Evolutionary conservation across 768 basidiomycete genomes (phyloP).

Genomic region (Phanerochaete sordida): DNA sequence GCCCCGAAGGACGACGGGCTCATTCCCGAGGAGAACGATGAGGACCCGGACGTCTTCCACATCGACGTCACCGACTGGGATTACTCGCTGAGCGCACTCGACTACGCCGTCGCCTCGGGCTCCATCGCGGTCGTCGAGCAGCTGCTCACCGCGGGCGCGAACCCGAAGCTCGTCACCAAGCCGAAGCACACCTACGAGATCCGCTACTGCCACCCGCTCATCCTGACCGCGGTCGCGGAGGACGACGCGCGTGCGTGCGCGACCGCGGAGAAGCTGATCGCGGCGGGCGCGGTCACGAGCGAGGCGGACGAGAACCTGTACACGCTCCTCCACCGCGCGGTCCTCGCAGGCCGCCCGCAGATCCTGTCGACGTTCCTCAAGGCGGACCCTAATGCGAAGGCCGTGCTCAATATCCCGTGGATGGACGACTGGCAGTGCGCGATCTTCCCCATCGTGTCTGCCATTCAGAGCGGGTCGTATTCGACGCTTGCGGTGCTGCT

Average conservation of each 20-base stretch:
- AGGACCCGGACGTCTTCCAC: slow-evolving; percentile 54
- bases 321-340: slow-evolving; percentile 30
- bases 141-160: slow-evolving; percentile 46
- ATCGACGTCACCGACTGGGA: slow-evolving; percentile 58
- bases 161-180: slow-evolving; percentile 22
- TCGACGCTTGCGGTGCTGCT: slow-evolving; percentile 27
- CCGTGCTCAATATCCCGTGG: slow-evolving; percentile 25
- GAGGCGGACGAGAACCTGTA: slow-evolving; percentile 25
- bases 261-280: slow-evolving; percentile 27
- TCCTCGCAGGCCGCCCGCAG: slow-evolving; percentile 18
- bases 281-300: slow-evolving; percentile 25
- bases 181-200: background rate
- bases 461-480: slow-evolving; percentile 22
- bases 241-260: slow-evolving; percentile 20
- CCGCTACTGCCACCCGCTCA: slow-evolving; percentile 23
- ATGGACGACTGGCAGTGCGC: slow-evolving; percentile 1
- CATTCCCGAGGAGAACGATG: slow-evolving; percentile 45
- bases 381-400: slow-evolving; percentile 28
- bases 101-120: slow-evolving; percentile 47
- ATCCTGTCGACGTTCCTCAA: slow-evolving; percentile 25
- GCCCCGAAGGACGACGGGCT: slow-evolving; percentile 31
- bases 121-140: slow-evolving; percentile 41
- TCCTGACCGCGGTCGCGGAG: slow-evolving; percentile 22
- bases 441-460: slow-evolving; percentile 25
- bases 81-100: slow-evolving; percentile 47